These are phyloP conservation scores for Macaranga tanarius DNA, from an alignment of 441 rosid species.

Conservation along the genomic window DNA sequence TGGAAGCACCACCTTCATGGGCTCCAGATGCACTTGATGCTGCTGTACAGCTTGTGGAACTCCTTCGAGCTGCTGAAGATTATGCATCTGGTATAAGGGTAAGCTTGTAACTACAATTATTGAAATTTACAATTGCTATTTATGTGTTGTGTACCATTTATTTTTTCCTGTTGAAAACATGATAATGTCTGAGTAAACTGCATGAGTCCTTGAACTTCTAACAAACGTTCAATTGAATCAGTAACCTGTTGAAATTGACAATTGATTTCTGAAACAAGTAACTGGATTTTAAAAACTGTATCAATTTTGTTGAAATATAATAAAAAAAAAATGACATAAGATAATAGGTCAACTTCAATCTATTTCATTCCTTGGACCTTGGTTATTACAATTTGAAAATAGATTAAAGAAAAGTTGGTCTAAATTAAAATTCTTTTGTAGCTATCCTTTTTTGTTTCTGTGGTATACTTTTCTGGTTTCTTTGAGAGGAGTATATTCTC, in stretches of 20 bases:
- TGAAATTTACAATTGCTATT: constrained; percentile 5
- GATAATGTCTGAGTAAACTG: background rate
- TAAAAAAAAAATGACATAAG: background rate
- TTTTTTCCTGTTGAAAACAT: background rate
- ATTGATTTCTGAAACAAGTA: background rate
- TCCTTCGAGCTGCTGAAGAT: constrained; percentile 98
- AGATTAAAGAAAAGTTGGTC: background rate
- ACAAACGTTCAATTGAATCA: background rate
- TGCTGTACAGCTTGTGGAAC: constrained; percentile 99
- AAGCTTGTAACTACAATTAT: constrained; percentile 31
- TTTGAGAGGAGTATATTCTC: background rate
- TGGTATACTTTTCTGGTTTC: background rate
- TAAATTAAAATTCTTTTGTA: too few relatives aligned
- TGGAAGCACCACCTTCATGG: constrained; percentile 99
- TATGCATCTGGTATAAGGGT: constrained; percentile 96
- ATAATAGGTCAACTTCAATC: too few relatives aligned
- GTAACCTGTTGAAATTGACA: background rate
- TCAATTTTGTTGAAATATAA: background rate
- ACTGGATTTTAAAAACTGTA: background rate
- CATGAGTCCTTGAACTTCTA: background rate
- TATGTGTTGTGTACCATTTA: background rate
- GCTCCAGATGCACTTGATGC: constrained; percentile 99
- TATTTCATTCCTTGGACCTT: background rate
- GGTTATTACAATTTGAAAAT: background rate
- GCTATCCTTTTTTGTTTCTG: background rate